Base-by-base conservation (phyloP, 306 rosid genomes). In the Arachis stenosperma region DNA sequence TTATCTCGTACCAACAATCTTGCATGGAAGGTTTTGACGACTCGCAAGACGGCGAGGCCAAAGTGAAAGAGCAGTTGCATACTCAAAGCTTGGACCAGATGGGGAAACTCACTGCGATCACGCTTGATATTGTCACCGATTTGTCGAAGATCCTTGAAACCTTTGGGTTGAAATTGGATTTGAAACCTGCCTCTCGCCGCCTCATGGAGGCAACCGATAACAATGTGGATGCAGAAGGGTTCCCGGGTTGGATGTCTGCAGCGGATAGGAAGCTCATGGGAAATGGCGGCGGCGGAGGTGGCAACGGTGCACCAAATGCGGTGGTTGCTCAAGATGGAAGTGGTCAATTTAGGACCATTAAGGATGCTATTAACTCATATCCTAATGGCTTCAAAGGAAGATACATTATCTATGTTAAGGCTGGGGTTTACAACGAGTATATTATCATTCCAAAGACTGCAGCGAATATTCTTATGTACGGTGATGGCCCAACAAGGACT, bases 281-380 rank as follows among this genome's bases (percentile, higher is more conserved):
- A 1, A 30, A n/a, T 0, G 6, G 13, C 2, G 69, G 61, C 3
- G 17, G 0, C 9, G 67, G 62, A 6, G 30, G 0, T 4, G 77
- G 73, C 0, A 14, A 33, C 1, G 6, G 70, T 0, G 11, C 1
- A 6, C 89, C 92, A 1, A 85, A 89, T 4, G 93, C 65, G 0
- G 86, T 92, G 2, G 97, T 92, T 43, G 96, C 97, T n/a, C 29
- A 86, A 58, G 97, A 92, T 57, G 93, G 97, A 0, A 89, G 89
- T 37, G 96, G 96, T 3, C 65, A 81, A 2, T 89, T 67, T 75
- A 92, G 42, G n/a, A 83, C 78, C 79, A 69, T 92, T 43, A 67
- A 33, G 12, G 86, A 71, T 0, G 96, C 97, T n/a, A 70, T 92
- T 54, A 81, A 56, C 2, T 82, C 90, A 0, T 83, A 84, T 73